Conservation (phyloP, 208 protist species). For the Sergeia podlipaevii region DNA sequence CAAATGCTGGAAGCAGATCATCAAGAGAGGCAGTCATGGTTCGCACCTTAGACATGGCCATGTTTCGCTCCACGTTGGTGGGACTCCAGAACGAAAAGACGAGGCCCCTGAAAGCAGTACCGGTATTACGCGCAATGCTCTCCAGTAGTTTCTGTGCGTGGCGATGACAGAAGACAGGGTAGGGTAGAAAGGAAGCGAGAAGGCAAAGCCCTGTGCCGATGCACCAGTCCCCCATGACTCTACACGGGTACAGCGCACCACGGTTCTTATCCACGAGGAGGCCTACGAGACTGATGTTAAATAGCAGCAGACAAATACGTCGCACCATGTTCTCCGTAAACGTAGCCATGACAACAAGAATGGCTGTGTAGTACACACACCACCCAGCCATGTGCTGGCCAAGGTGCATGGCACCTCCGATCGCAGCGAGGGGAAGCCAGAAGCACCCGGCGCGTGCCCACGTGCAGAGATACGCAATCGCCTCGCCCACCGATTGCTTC, state of each 20-base stretch:
- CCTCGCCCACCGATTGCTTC: constrained; percentile 69
- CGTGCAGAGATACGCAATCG: constrained; percentile 61
- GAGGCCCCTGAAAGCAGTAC: constrained; percentile 62
- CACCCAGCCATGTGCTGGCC: constrained; percentile 57
- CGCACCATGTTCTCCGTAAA: constrained; percentile 69
- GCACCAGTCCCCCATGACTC: constrained; percentile 84
- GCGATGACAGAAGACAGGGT: constrained; percentile 71
- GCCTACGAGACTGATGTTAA: constrained; percentile 81
- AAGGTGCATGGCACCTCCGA: constrained; percentile 53
- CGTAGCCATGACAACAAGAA: constrained; percentile 78
- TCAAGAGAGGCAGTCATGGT: constrained; percentile 69
- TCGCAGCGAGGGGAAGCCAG: constrained; percentile 74
- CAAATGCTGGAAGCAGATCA: constrained; percentile 44
- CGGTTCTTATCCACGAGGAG: constrained; percentile 37
- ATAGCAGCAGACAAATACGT: constrained; percentile 83
- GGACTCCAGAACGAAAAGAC: constrained; percentile 83
- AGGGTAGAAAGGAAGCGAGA: constrained; percentile 70
- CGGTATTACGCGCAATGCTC: constrained; percentile 56
- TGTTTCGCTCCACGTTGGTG: constrained; percentile 81
- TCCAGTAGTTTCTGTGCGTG: constrained; percentile 45
- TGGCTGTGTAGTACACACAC: constrained; percentile 72
- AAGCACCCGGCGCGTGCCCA: constrained; percentile 67
- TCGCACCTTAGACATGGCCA: constrained; percentile 80
- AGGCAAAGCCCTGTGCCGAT: constrained; percentile 74
- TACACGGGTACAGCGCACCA: constrained; percentile 45